Evolutionary conservation across 2,329 filamentous ascomycete species (phyloP), one percentile per base, ranked within the genome.

Genomic region (Ophiostoma piceae): DNA sequence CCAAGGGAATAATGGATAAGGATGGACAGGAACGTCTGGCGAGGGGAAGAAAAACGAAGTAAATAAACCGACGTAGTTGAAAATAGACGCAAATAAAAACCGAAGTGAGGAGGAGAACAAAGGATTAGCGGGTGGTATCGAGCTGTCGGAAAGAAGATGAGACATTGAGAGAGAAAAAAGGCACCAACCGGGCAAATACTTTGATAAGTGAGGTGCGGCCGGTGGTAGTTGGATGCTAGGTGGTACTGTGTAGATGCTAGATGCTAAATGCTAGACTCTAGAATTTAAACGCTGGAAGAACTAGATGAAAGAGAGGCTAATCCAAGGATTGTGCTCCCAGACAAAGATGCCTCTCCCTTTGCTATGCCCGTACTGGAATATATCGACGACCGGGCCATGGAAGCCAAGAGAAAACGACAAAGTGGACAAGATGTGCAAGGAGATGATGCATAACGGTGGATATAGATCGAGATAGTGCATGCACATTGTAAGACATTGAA

Each of bases 1-100:
- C 16, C 62, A 66, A 26, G 62, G 62, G 62, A 66, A 66, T n/a
- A 66, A 66, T 37, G 16, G 37, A 66, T 41, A 66, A 66, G 16
- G 37, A 66, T 41, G n/a, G 62, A 66, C 37, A 41, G 32, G 22
- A 66, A 66, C 51, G 51, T 16, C 26, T 57, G 62, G 22, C 32
- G 29, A 41, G 37, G n/a, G 62, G n/a, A 66, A 37, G n/a, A 41
- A 66, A 66, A 35, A 66, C n/a, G 37, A 66, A 66, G 29, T 4
- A 19, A 37, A 66, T n/a, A 47, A 19, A 4, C 43, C 16, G 7
- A 47, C 19, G 19, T n/a, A 47, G 16, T n/a, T n/a, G 43, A 47
- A 6, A 47, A 19, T 47, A 47, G 11, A 47, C 16, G 43, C 43
- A 19, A 47, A 47, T 47, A 47, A 7, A 64, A 64, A 26, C 12